Evolutionary conservation across 805 yeast species (phyloP).

Genomic region (Lachancea mirantina): DNA sequence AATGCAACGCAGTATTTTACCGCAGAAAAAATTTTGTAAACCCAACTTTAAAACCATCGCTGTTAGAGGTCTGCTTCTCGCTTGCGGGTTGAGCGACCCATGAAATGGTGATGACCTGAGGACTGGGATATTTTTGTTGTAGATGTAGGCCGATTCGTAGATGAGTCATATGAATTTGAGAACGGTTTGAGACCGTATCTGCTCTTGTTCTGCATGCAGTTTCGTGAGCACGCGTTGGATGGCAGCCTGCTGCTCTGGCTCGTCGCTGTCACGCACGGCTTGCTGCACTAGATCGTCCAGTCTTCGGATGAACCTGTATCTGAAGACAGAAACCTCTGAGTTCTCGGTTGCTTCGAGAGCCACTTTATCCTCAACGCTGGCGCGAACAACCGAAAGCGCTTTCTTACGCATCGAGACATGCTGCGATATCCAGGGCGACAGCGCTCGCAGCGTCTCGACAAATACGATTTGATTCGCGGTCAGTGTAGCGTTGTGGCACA

Average conservation of each 20-base stretch:
- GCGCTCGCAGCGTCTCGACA: constrained; percentile 13
- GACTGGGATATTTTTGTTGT: constrained; percentile 52
- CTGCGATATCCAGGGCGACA: constrained; percentile 16
- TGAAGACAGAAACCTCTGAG: constrained; percentile 13
- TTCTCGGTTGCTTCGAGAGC: constrained; percentile 9
- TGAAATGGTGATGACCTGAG: constrained; percentile 96
- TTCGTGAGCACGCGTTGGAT: constrained; percentile 13
- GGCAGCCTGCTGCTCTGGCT: constrained; percentile 4
- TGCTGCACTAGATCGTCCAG: constrained; percentile 22
- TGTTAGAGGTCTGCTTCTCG: constrained; percentile 78
- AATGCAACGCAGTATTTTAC: no score
- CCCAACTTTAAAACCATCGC: constrained; percentile 97
- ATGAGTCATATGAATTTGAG: constrained; percentile 18
- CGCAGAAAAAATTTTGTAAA: no score
- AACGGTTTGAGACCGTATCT: constrained; percentile 23
- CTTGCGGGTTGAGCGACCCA: constrained; percentile 61
- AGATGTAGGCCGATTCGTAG: neutral
- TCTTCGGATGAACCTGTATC: constrained; percentile 25
- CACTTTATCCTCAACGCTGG: constrained; percentile 22
- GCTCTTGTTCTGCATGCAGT: constrained; percentile 20
- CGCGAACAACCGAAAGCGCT: constrained; percentile 16
- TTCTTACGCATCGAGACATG: constrained; percentile 2
- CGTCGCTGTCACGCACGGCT: constrained; percentile 11
- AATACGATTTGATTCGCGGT: constrained; percentile 20
- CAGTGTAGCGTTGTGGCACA: constrained; percentile 3